Base-by-base conservation (phyloP, 176 grass and related monocot species). In the Oryza nivara region DNA sequence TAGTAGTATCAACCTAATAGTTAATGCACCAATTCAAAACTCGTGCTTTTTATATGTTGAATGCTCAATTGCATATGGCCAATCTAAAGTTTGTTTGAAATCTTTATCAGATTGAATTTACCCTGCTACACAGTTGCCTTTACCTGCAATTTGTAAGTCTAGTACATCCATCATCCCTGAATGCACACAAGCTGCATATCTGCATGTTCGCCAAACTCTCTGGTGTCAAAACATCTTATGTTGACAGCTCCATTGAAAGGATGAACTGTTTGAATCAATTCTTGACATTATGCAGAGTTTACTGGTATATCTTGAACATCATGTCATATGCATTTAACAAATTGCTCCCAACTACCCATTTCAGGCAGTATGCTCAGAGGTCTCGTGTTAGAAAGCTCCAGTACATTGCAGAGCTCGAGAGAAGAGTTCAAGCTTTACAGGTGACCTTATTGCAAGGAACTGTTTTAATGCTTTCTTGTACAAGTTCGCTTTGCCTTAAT, bases 371-470 rank as follows among this genome's bases (percentile, higher is more conserved):
- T n/a, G 95, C 95, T 69, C 90, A 94, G 22, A 87, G 92, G 61
- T 97, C 95, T 54, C 90, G 92, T 19, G 92, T 98, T 65, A 70
- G 92, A 26, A 98, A 98, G 73, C 92, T 98, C 34, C 92, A 95
- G 35, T 97, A 97, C 71, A 97, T 97, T 85, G 90, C 92, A 11
- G 95, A 97, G 76, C 90, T 97, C 0, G 95, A 98, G 85, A 92
- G 91, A 88, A 95, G 87, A 81, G 92, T 95, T 72, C 96, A 98
- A 79, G 48, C 84, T 61, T 88, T 98, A 64, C 89, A 98, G 91
- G 96, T 84, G 71, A 83, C 51, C 14, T 78, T 79, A 41, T 25
- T 67, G 14, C 65, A 76, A 82, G 16, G 12, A 88, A 49, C 34
- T 14, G 40, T 19, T 26, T 49, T 20, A n/a, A 8, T 83, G 3